phyloP scores from a whole-genome alignment of 2,329 filamentous ascomycete species.

The Epichloe aotearoae region DNA sequence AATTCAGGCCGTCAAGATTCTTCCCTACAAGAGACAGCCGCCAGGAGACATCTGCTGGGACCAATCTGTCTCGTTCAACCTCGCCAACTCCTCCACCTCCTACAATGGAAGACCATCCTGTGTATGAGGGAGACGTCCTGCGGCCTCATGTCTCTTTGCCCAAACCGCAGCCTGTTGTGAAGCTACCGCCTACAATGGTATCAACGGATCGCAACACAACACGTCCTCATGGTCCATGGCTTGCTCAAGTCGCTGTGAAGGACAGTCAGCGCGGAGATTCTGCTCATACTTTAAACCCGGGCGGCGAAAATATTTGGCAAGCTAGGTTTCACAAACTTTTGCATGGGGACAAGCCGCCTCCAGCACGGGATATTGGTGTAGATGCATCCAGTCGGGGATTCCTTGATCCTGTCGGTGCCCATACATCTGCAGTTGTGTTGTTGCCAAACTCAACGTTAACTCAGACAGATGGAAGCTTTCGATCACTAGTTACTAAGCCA shows the following conservation, averaged over 20 bases:
- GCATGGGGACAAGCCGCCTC: slow-evolving; percentile 49
- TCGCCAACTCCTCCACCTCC: slow-evolving; percentile 63
- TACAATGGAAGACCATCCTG: slow-evolving; percentile 56
- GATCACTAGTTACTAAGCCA: slow-evolving; percentile 44
- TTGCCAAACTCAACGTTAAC: slow-evolving; percentile 30
- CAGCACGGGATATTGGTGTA: slow-evolving; percentile 46
- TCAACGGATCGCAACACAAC: slow-evolving; percentile 13
- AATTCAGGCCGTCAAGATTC: slow-evolving; percentile 44
- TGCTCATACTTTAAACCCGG: slow-evolving; percentile 8
- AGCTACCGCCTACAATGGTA: slow-evolving; percentile 50
- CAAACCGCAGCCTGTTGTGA: slow-evolving; percentile 61
- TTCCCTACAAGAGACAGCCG: slow-evolving; percentile 43
- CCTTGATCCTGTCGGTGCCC: slow-evolving; percentile 40
- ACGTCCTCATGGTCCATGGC: slow-evolving; percentile 21
- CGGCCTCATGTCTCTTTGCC: slow-evolving; percentile 60
- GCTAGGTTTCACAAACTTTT: slow-evolving; percentile 72
- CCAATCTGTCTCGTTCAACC: slow-evolving; percentile 29
- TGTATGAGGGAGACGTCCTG: slow-evolving; percentile 50
- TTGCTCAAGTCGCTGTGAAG: slow-evolving; percentile 19
- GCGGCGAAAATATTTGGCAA: slow-evolving; percentile 51
- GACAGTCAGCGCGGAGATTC: slow-evolving; percentile 15
- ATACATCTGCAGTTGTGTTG: slow-evolving; percentile 54
- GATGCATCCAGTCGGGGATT: slow-evolving; percentile 55
- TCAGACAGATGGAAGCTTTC: slow-evolving; percentile 23
- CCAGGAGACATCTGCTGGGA: slow-evolving; percentile 22